phyloP scores from a whole-genome alignment of 2,329 filamentous ascomycete species.

The Fusarium sp. region DNA sequence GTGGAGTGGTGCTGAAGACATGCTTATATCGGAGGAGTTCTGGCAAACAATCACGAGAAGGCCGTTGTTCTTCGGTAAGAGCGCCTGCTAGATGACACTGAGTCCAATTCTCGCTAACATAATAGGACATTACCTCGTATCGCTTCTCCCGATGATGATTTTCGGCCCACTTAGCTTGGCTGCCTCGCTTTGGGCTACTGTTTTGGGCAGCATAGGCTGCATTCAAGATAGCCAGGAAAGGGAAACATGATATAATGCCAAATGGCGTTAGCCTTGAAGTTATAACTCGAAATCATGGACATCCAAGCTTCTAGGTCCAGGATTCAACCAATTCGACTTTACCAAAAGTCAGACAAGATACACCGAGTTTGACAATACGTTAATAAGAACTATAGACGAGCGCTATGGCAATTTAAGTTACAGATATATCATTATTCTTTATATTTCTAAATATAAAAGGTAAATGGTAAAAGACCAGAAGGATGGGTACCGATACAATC shows the following conservation, averaged over 20 bases:
- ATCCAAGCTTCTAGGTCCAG: no score
- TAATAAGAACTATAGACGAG: no score
- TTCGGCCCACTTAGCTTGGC: not conserved
- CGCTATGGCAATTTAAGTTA: no score
- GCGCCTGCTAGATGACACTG: not conserved
- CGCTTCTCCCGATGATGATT: not conserved
- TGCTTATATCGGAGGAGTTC: not conserved
- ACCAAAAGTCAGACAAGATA: no score
- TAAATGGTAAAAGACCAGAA: no score
- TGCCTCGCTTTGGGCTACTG: not conserved
- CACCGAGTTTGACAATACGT: no score
- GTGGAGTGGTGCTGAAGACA: conserved; percentile 1
- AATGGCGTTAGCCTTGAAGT: no score
- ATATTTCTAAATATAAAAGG: no score
- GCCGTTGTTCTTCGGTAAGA: not conserved
- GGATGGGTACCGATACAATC: no score
- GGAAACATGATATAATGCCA: not conserved
- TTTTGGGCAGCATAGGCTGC: not conserved
- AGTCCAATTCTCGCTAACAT: not conserved
- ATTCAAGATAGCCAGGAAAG: not conserved
- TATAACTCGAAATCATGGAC: no score
- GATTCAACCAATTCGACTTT: no score
- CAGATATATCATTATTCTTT: no score
- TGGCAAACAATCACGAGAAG: conserved; percentile 16
- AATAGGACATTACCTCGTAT: not conserved